Evolutionary conservation across 768 basidiomycete genomes (phyloP), one percentile per base, ranked within the genome.

Genomic region (Hysterangium stoloniferum): DNA sequence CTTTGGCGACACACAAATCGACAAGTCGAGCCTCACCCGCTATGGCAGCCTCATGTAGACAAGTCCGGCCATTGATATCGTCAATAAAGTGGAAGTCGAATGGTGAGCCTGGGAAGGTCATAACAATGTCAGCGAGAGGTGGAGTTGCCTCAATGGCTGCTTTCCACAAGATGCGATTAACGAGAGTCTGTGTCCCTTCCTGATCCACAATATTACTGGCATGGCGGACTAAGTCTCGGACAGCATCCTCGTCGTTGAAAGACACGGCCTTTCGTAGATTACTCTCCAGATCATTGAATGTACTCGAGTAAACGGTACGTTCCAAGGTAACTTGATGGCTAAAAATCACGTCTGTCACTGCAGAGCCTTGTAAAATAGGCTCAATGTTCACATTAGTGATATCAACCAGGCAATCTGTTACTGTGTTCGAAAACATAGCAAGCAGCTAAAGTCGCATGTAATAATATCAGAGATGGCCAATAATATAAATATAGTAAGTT

Each of bases 141-240:
- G 72, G 65, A 40, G 84, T 81, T 7, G 91, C 88, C 55, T 89
- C 86, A 45, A 92, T 79, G 53, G 87, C 80, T 12, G 89, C 82
- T 61, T 90, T 86, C 96, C 96, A 99, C 15, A 98, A 71, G 29
- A 98, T 90, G n/a, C 96, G 80, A 29, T 87, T 84, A 25, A 96
- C 78, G 56, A 88, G 82, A 22, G 71, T 73, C 58, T 74, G 78
- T 9, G 80, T 74, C 50, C 76, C 79, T 54, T 70, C 66, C 62
- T 80, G 78, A 57, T 80, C 76, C 1, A 74, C 69, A 20, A 90
- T 73, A 8, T 78, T 71, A 41, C 84, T 80, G 29, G 86, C 86
- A 61, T 79, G 82, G 38, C 73, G 73, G 25, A 87, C 76, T 27
- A 87, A 79, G 53, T 90, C 84, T 25, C 72, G 68, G 38, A 94